Evolutionary conservation across 495 filamentous ascomycete species (phyloP).

Genomic region (Podospora pseudopauciseta): DNA sequence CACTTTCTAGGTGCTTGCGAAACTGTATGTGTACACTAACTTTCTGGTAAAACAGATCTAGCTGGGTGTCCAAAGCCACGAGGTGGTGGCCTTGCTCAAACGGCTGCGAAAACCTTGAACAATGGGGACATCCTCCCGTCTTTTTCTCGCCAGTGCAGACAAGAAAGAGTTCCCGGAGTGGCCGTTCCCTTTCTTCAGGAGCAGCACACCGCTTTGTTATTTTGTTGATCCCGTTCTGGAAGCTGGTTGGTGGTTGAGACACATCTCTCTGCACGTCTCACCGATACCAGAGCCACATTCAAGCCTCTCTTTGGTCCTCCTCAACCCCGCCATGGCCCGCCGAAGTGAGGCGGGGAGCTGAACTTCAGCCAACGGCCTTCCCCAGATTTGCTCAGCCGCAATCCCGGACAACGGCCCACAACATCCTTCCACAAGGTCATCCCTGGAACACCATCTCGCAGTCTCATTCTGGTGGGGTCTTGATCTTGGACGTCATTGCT

Average conservation of each 20-base stretch:
- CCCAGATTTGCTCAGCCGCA: conserved; percentile 9
- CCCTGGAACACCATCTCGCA: background rate
- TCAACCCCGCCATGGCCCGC: background rate
- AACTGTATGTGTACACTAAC: no score
- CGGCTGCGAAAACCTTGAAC: background rate
- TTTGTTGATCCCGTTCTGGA: background rate
- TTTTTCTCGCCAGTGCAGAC: no score
- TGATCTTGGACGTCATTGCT: background rate
- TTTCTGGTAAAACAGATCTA: no score
- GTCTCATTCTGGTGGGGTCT: background rate
- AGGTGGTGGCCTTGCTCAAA: no score
- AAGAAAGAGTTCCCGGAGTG: background rate
- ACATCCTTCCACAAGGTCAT: background rate
- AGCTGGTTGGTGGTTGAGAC: background rate
- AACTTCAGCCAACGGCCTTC: conserved; percentile 11
- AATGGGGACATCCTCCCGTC: background rate
- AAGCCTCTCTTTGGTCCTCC: conserved; percentile 14
- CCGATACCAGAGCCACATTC: conserved; percentile 17
- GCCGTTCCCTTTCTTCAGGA: background rate
- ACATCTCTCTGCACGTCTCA: background rate
- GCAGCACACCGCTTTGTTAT: background rate
- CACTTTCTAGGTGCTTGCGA: no score
- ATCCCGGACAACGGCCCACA: background rate
- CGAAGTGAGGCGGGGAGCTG: background rate
- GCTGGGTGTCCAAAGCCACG: no score